These are phyloP conservation scores for Proliferodiscus dingleyae DNA, from an alignment of 2,329 filamentous ascomycete genomes.

Conservation along the genomic window DNA sequence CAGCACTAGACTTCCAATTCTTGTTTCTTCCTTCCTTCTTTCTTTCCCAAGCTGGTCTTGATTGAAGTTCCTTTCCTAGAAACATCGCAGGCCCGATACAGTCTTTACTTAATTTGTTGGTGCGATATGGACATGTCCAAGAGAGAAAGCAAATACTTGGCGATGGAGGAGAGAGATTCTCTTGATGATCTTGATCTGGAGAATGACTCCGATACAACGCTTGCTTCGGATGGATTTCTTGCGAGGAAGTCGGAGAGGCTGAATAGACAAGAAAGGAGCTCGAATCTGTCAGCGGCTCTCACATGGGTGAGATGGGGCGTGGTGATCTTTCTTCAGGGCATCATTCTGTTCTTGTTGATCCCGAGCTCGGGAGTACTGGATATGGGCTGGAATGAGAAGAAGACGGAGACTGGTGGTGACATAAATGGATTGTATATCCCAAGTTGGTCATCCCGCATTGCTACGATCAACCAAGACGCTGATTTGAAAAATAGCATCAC, in stretches of 20 bases:
- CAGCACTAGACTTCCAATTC: not conserved
- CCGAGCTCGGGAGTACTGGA: conserved; percentile 15
- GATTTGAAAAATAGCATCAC: conserved; percentile 14
- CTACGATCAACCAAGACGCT: not conserved
- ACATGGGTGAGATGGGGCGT: conserved; percentile 28
- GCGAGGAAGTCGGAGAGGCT: conserved; percentile 6
- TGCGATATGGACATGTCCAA: not conserved
- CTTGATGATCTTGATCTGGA: conserved; percentile 16
- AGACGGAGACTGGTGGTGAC: conserved; percentile 32
- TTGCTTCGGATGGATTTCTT: conserved; percentile 22
- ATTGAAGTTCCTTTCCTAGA: not conserved
- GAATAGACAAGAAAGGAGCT: conserved; percentile 8
- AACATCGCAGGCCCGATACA: not conserved
- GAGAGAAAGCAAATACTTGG: conserved; percentile 3
- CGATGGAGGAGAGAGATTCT: not conserved
- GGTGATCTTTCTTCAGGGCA: conserved; percentile 24
- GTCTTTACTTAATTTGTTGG: not conserved
- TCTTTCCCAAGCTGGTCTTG: not conserved
- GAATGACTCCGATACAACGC: conserved; percentile 26
- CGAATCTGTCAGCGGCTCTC: conserved; percentile 13
- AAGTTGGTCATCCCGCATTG: conserved; percentile 18
- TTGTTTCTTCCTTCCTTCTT: not conserved
- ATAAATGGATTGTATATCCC: conserved; percentile 32
- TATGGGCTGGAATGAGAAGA: conserved; percentile 9
- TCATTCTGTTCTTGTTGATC: conserved; percentile 28